A percentile compares a stretch with the other conserved stretches of the same genome.
These are phyloP conservation scores for Plasmodium gonderi DNA, from an alignment of 169 alveolate genomes.

Conservation along the genomic window DNA sequence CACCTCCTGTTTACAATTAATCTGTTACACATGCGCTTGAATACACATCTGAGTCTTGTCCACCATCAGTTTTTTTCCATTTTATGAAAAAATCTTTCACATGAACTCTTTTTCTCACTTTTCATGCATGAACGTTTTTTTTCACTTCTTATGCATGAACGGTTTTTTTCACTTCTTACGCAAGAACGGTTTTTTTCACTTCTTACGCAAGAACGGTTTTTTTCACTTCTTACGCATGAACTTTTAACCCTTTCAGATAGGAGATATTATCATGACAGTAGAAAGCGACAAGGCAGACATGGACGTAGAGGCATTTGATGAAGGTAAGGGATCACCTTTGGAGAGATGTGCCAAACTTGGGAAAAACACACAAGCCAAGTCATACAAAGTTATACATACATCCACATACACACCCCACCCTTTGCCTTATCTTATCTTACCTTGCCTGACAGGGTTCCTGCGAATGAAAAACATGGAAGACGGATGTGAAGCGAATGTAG, in stretches of 20 bases:
- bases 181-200: not conserved
- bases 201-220: not conserved
- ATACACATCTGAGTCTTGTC: too few species aligned
- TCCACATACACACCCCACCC: not conserved
- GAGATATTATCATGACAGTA: conserved; percentile 79
- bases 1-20: too few species aligned
- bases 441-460: conserved; percentile 37
- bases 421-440: too few species aligned
- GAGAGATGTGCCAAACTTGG: not conserved
- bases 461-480: conserved; percentile 45
- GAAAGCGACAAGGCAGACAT: conserved; percentile 83
- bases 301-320: conserved; percentile 81
- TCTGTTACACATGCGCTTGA: too few species aligned
- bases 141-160: too few species aligned
- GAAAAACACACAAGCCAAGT: not conserved
- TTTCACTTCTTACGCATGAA: conserved; percentile 2
- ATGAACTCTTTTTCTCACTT: too few species aligned
- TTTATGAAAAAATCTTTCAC: too few species aligned
- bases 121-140: too few species aligned
- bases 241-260: conserved; percentile 48
- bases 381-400: not conserved
- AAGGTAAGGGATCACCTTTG: conserved; percentile 41
- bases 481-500: conserved; percentile 74
- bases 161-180: not conserved
- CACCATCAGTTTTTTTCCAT: too few species aligned